A percentile compares a stretch with the other conserved stretches of the same genome.
phyloP scores from a whole-genome alignment of 345 rosid genomes.

The Acer yangbiense region DNA sequence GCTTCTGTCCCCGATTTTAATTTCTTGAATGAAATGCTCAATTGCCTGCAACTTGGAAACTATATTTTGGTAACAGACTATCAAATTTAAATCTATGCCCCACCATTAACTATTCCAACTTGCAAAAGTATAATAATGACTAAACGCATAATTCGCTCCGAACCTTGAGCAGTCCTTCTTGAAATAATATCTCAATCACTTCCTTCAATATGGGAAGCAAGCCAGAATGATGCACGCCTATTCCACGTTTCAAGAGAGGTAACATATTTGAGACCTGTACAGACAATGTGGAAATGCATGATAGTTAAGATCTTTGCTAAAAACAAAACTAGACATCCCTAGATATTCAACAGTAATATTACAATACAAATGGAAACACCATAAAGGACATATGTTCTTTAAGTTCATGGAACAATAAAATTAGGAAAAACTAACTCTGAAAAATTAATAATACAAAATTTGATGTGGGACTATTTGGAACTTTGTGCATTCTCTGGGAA shows the following conservation, averaged over 20 bases:
- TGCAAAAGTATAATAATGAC: background rate
- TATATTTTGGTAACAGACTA: background rate
- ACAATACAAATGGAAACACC: background rate
- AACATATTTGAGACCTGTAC: constrained; percentile 86
- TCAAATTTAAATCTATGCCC: background rate
- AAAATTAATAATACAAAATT: background rate
- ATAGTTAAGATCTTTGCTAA: background rate
- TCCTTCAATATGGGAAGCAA: constrained; percentile 97
- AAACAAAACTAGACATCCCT: background rate
- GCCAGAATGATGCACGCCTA: constrained; percentile 99
- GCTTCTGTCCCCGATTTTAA: background rate
- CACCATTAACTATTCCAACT: background rate
- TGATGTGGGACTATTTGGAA: background rate
- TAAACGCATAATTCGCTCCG: constrained; percentile 15
- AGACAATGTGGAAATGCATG: background rate
- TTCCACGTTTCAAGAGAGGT: constrained; percentile 96
- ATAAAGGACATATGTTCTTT: background rate
- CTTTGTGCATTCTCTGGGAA: background rate
- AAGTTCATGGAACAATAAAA: background rate
- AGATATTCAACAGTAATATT: background rate
- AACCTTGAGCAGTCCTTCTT: constrained; percentile 98
- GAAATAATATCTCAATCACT: constrained; percentile 96
- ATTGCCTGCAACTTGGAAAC: background rate
- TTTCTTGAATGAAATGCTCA: background rate
- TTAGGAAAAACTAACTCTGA: background rate